Base-by-base conservation (phyloP, 345 rosid genomes). In the Salix arbutifolia region DNA sequence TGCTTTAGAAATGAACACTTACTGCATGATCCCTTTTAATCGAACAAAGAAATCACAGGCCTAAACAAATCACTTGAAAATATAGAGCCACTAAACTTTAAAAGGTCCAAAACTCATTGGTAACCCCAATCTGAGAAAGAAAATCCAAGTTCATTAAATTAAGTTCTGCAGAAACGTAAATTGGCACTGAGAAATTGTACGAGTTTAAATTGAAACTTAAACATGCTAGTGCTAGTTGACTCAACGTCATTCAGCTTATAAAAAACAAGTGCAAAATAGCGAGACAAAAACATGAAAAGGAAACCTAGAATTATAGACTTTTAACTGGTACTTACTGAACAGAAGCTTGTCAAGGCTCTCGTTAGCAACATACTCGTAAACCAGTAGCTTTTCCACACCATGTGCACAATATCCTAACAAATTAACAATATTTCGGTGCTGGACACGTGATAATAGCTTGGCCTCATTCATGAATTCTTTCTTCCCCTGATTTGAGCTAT, bases 291-390 rank as follows among this genome's bases (percentile, higher is more conserved):
- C 68, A 58, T 58, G 13, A 69, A 21, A 25, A 21, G 48, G 46
- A 58, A 58, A 3, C 26, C 12, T 23, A 1, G 16, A 58, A 23
- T 23, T 9, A 9, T 25, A 10, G 23, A 58, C 64, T 58, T 3
- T 58, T 26, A 68, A 66, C 62, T 30, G 38, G 21, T 67, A 85
- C 98, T 91, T 86, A 92, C 98, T 89, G 96, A 96, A 94, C 25
- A 96, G 92, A 83, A 84, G 71, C 86, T 94, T 96, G 89, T 96
- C 99, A 3, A 94, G 94, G 85, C 99, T 96, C 85, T 96, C 97
- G 28, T 96, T 83, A 1, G 76, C 26, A 28, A 96, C 88, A 58
- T 91, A 96, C 79, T 96, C 99, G 21, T 96, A 96, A 65, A 96
- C 97, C 85, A 96, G 82, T 76, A 96, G 93, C 82, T 96, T 96